A percentile compares a stretch with the other conserved stretches of the same genome.
Conservation (phyloP, 176 grass and related monocot species). For the Chrysopogon serrulatus region DNA sequence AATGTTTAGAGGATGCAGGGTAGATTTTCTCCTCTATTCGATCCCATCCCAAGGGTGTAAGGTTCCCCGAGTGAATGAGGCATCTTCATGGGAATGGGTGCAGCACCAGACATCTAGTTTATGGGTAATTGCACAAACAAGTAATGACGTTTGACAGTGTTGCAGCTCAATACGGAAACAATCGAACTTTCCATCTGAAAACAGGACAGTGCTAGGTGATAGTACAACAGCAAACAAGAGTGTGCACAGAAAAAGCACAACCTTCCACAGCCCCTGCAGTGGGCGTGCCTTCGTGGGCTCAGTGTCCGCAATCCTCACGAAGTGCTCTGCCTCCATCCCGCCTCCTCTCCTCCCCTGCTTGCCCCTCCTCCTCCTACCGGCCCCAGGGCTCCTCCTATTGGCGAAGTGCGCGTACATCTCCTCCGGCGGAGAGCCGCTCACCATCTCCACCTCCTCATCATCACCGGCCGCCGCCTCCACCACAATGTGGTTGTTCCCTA, state of each 20-base stretch:
- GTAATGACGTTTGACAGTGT: neutral
- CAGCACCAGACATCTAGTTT: neutral
- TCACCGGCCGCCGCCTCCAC: conserved; percentile 35
- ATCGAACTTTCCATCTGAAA: conserved; percentile 9
- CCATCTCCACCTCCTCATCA: conserved; percentile 24
- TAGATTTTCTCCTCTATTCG: neutral
- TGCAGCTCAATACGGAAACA: neutral
- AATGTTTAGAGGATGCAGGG: neutral
- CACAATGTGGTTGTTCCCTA: conserved; percentile 52
- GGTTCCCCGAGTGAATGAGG: neutral
- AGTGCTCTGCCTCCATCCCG: conserved; percentile 41
- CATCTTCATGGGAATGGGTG: neutral
- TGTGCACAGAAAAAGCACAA: conserved; percentile 32
- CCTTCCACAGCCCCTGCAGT: conserved; percentile 75
- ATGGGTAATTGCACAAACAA: neutral
- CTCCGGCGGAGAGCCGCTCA: conserved; percentile 49
- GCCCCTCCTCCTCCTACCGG: conserved; percentile 39
- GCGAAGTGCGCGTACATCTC: conserved; percentile 70
- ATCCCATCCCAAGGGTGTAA: too few species aligned
- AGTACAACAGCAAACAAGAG: neutral
- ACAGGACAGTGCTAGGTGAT: neutral
- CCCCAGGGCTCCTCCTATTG: conserved; percentile 45
- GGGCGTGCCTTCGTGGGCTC: conserved; percentile 42
- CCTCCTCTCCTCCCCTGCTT: conserved; percentile 32
- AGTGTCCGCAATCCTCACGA: conserved; percentile 42